These are phyloP conservation scores for Primulina eburnea DNA, from an alignment of 257 asterid species.

Conservation along the genomic window DNA sequence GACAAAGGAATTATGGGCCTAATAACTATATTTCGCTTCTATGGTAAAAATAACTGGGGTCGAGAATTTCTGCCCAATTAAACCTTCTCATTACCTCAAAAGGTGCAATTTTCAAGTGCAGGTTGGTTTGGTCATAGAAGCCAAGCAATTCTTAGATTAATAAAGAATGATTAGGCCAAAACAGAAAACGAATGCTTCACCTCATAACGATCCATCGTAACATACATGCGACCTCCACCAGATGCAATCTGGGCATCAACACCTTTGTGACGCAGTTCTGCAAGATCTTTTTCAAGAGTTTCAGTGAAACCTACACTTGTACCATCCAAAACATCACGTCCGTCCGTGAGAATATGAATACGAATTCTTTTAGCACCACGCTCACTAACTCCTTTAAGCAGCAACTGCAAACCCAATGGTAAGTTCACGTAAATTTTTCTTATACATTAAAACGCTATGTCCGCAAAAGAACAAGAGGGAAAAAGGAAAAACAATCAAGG, in stretches of 20 bases:
- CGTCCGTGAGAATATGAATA: constrained; percentile 85
- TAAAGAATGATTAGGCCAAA: not conserved
- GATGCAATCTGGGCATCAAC: constrained; percentile 90
- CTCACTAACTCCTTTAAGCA: constrained; percentile 81
- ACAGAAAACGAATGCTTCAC: constrained; percentile 29
- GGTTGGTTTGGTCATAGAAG: not conserved
- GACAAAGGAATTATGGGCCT: not conserved
- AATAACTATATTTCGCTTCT: not conserved
- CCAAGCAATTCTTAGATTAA: not conserved
- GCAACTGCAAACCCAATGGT: constrained; percentile 47
- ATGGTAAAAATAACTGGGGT: not conserved
- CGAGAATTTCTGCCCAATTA: not conserved
- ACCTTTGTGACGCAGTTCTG: constrained; percentile 65
- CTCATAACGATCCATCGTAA: constrained; percentile 97
- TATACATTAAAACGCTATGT: not conserved
- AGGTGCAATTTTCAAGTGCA: not conserved
- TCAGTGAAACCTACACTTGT: constrained; percentile 83
- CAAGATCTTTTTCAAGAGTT: constrained; percentile 75
- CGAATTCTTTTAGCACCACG: constrained; percentile 91
- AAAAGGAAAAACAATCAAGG: not conserved
- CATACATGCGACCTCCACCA: constrained; percentile 98
- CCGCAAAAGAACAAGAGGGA: not conserved
- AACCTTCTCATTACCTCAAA: not conserved
- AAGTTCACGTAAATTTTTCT: constrained; percentile 18
- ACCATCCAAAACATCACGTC: constrained; percentile 97